Conservation (phyloP, 805 yeast genomes). For the Spathaspora boniae region DNA sequence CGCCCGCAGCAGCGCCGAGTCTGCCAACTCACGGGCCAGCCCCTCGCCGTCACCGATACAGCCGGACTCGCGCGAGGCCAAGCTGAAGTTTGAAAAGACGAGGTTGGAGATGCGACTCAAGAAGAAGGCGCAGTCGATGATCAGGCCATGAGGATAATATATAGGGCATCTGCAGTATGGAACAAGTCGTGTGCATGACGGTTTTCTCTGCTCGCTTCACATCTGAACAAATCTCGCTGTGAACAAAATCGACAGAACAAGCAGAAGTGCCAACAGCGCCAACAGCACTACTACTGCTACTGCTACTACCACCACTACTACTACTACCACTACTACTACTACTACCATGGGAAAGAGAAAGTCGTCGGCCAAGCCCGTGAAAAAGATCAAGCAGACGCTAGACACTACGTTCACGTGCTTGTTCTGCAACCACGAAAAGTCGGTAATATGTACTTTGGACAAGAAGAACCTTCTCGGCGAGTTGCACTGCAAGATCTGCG, state of each 20-base stretch:
- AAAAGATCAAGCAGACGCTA: constrained; percentile 70
- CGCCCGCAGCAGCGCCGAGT: constrained; percentile 19
- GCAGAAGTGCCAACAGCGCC: too few species aligned
- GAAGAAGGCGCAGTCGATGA: constrained; percentile 37
- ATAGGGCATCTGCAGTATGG: neutral
- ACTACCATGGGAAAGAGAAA: constrained; percentile 72
- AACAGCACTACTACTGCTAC: too few species aligned
- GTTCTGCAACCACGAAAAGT: constrained; percentile 92
- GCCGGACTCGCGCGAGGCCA: constrained; percentile 26
- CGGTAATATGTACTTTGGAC: constrained; percentile 85
- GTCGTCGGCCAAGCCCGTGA: constrained; percentile 71
- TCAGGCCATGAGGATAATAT: constrained; percentile 14
- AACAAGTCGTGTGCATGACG: too few species aligned
- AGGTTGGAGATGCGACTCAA: constrained; percentile 46
- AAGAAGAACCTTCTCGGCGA: constrained; percentile 83
- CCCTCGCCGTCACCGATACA: constrained; percentile 4
- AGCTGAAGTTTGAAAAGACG: constrained; percentile 42
- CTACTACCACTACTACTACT: constrained; percentile 2
- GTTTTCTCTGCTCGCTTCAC: too few species aligned
- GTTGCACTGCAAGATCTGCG: constrained; percentile 87
- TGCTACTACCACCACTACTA: too few species aligned
- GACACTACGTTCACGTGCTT: constrained; percentile 86
- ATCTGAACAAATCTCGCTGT: too few species aligned
- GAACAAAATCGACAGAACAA: too few species aligned
- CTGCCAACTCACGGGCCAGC: constrained; percentile 11